phyloP scores from a whole-genome alignment of 2,329 filamentous ascomycete species.

The Pseudocercospora ulei region DNA sequence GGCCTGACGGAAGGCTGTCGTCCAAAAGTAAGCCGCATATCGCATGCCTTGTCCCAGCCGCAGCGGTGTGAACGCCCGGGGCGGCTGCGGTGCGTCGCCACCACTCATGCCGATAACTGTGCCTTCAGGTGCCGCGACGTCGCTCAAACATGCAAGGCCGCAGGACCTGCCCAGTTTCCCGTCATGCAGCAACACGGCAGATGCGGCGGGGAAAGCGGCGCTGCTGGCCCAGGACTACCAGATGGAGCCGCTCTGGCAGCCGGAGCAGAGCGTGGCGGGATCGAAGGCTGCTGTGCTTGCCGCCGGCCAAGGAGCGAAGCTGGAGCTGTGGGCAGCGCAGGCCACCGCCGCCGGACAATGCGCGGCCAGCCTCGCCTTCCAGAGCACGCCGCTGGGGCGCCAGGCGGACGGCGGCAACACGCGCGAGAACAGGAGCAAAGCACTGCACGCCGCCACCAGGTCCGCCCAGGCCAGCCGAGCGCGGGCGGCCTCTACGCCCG shows the following conservation, averaged over 20 bases:
- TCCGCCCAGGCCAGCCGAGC: constrained; percentile 57
- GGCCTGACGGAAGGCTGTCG: constrained; percentile 48
- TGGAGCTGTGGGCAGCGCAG: constrained; percentile 46
- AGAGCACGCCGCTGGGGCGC: constrained; percentile 42
- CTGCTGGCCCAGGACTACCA: constrained; percentile 52
- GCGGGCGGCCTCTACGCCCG: constrained; percentile 53
- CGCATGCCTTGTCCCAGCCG: constrained; percentile 7
- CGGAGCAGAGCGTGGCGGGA: constrained; percentile 54
- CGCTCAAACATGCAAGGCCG: constrained; percentile 61
- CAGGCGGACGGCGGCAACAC: constrained; percentile 42
- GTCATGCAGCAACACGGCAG: constrained; percentile 60
- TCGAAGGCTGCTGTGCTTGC: constrained; percentile 67
- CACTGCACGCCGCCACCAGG: constrained; percentile 64
- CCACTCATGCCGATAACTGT: no score
- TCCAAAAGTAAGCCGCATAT: constrained; percentile 44
- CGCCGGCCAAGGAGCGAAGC: constrained; percentile 44
- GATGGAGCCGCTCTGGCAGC: constrained; percentile 54
- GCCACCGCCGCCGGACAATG: constrained; percentile 51
- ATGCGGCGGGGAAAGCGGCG: constrained; percentile 52
- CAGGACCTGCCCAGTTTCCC: constrained; percentile 67
- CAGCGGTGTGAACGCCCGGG: no score
- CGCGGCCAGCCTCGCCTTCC: constrained; percentile 60
- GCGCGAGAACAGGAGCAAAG: constrained; percentile 51
- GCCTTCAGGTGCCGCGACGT: constrained; percentile 47
- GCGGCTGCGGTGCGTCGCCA: no score